Conservation (phyloP, 176 grass and related monocot species). For the Avena eriantha region DNA sequence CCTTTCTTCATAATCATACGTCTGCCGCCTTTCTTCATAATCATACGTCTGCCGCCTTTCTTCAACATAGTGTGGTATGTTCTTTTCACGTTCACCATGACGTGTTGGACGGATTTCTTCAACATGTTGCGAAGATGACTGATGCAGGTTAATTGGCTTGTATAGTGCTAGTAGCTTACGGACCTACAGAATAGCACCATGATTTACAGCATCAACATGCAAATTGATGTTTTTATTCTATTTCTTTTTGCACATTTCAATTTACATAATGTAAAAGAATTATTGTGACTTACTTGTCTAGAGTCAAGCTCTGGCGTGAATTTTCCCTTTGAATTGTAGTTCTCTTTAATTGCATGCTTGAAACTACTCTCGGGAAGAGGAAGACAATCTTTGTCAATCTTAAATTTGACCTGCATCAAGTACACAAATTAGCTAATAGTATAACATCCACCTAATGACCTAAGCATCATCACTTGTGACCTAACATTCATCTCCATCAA, state of each 20-base stretch:
- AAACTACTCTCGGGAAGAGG: constrained; percentile 67
- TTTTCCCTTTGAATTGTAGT: constrained; percentile 65
- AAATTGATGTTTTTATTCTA: background rate
- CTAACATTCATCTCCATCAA: constrained; percentile 28
- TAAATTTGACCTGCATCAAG: constrained; percentile 65
- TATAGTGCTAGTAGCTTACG: constrained; percentile 53
- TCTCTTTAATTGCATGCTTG: constrained; percentile 71
- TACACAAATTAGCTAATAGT: constrained; percentile 36
- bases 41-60: constrained; percentile 19
- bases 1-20: constrained; percentile 34
- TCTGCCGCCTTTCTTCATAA: constrained; percentile 33
- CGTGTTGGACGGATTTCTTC: constrained; percentile 4
- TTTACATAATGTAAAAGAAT: constrained; percentile 29
- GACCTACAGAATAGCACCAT: constrained; percentile 49
- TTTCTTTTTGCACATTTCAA: constrained; percentile 20
- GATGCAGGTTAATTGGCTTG: constrained; percentile 39
- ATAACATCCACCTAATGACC: background rate
- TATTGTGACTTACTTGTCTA: constrained; percentile 54
- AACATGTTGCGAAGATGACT: constrained; percentile 23
- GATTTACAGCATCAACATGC: background rate
- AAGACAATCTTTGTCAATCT: constrained; percentile 59
- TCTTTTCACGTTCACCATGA: constrained; percentile 8
- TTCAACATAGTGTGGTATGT: constrained; percentile 20
- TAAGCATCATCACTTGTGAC: background rate
- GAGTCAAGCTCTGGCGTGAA: constrained; percentile 61